Evolutionary conservation across 768 basidiomycete species (phyloP), one percentile per base, ranked within the genome.

Genomic region (Naganishia vishniacii): DNA sequence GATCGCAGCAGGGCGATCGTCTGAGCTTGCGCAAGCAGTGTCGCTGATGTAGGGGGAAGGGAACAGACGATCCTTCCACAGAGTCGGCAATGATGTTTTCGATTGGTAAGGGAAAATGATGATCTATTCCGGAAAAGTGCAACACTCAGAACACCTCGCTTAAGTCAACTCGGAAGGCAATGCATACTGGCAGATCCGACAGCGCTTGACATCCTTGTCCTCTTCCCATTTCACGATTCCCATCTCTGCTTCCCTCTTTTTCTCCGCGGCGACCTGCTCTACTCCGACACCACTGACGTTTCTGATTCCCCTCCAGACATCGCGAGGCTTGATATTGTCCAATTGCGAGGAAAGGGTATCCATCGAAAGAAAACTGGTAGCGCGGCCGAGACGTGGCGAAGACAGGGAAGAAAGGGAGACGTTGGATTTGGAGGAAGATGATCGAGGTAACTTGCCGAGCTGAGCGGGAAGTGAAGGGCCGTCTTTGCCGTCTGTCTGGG

Each of bases 11-110:
- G 15, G 6, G 48, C 11, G 3, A 40, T 12, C 26, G 6, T 82
- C 78, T 48, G 80, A 80, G 1, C 66, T 1, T 75, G 68, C 0
- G 76, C 71, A 2, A 75, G 64, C 0, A 76, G 51, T 0, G 73
- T 64, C 0, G 70, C 65, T 4, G 80, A 82, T 63, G 88, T 91
- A 12, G 86, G 80, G 0, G 91, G 90, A 4, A 95, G 81, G 0
- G 92, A 88, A 72, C 94, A 98, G 13, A 97, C 85, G 42, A 97
- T 88, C 61, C 86, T 82, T 0, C 94, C 94, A 69, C 94, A 98
- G 15, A 97, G 80, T 9, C 94, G 86, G 74, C 94, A 98, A 73
- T 98, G 94, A 70, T 98, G 94, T 78, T 94, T 94, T 15, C 94
- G 85, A 69, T 91, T 94, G 0, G 91, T 89, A 2, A 98, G 78